These are phyloP conservation scores for Penicillium sp. DNA, from an alignment of 2,329 filamentous ascomycete species.

Conservation along the genomic window DNA sequence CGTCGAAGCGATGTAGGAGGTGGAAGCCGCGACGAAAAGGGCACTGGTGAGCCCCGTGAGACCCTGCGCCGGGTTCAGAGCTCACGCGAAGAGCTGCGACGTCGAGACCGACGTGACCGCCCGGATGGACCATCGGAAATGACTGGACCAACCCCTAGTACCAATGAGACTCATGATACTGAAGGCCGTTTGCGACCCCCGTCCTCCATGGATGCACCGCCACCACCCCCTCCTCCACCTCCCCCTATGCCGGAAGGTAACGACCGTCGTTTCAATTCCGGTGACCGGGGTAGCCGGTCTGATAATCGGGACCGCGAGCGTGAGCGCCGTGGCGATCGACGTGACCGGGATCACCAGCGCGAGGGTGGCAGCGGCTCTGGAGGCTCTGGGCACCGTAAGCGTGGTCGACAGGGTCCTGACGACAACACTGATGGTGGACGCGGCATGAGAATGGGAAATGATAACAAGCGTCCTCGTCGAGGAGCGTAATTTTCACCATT, in stretches of 20 bases:
- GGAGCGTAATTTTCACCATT: conserved; percentile 31
- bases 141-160: conserved; percentile 13
- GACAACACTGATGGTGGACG: conserved; percentile 31
- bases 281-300: conserved; percentile 34
- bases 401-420: conserved; percentile 38
- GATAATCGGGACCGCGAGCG: conserved; percentile 35
- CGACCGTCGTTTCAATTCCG: conserved; percentile 37
- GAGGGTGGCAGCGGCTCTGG: conserved; percentile 28
- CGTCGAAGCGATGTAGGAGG: conserved; percentile 34
- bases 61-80: conserved; percentile 32
- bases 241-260: conserved; percentile 29
- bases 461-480: conserved; percentile 45
- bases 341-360: conserved; percentile 35
- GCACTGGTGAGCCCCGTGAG: conserved; percentile 33
- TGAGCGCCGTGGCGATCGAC: conserved; percentile 38
- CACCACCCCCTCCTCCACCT: conserved; percentile 32
- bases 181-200: conserved; percentile 38
- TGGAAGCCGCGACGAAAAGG: conserved; percentile 23
- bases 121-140: conserved; percentile 31
- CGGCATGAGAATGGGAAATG: conserved; percentile 41
- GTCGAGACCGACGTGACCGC: conserved; percentile 39
- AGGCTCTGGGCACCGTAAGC: conserved; percentile 37
- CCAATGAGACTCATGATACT: conserved; percentile 23
- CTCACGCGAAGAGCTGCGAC: conserved; percentile 37
- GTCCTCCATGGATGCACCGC: conserved; percentile 33